Conservation (phyloP, 2,329 filamentous ascomycete genomes). For the Massarina eburnea region DNA sequence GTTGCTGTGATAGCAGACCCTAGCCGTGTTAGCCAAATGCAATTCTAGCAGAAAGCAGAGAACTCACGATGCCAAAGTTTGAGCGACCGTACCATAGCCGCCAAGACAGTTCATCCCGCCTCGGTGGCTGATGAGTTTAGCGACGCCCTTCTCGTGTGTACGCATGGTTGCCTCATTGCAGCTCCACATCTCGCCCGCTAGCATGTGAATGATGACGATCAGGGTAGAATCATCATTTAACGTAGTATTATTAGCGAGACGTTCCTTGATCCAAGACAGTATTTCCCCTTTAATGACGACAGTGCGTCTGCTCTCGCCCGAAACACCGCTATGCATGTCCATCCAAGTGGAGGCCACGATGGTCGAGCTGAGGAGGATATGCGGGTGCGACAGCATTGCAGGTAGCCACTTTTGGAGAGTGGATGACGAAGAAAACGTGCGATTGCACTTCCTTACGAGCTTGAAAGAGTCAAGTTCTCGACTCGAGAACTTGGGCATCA, state of each 20-base stretch:
- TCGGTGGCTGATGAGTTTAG: slow-evolving; percentile 21
- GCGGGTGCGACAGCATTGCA: slow-evolving; percentile 23
- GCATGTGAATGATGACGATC: slow-evolving; percentile 31
- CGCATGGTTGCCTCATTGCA: slow-evolving; percentile 29
- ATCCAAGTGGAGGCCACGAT: slow-evolving; percentile 30
- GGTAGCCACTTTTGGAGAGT: slow-evolving; percentile 31
- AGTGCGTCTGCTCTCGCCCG: slow-evolving; percentile 30
- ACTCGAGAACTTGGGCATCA: slow-evolving; percentile 22
- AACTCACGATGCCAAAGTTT: slow-evolving; percentile 27
- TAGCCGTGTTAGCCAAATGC: neutral
- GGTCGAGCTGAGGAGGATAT: slow-evolving; percentile 28
- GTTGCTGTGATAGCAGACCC: slow-evolving; percentile 26
- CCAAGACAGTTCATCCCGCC: slow-evolving; percentile 22
- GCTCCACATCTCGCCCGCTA: slow-evolving; percentile 35
- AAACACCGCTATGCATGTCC: slow-evolving; percentile 26
- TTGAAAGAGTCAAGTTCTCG: slow-evolving; percentile 16
- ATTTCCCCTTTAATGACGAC: slow-evolving; percentile 27
- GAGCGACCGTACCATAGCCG: slow-evolving; percentile 17
- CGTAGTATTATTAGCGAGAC: slow-evolving; percentile 12
- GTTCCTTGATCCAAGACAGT: slow-evolving; percentile 28
- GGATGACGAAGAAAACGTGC: slow-evolving; percentile 22
- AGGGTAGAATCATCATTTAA: slow-evolving; percentile 28
- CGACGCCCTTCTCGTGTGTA: slow-evolving; percentile 28
- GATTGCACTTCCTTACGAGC: slow-evolving; percentile 24
- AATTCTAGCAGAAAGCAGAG: neutral